Base-by-base conservation (phyloP, 345 rosid species). In the Passiflora organensis region DNA sequence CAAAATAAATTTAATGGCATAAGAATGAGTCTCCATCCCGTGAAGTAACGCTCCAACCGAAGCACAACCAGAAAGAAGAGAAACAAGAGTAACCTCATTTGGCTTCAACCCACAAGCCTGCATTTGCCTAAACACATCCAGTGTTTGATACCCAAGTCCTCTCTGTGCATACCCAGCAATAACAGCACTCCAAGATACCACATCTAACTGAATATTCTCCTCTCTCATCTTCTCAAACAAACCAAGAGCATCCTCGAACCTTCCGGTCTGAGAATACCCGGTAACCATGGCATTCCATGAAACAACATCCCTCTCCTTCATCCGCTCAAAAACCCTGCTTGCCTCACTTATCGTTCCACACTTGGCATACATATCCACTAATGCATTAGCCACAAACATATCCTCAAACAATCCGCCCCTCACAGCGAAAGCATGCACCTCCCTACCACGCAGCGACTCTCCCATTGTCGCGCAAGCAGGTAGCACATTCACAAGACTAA, bases 221-320 rank as follows among this genome's bases (percentile, higher is more conserved):
- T 76, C 74, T 58, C 43, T 72, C 97, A 89, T 89, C 72, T 70
- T 75, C 66, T 84, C 70, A 19, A 82, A 73, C 38, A 86, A 25
- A 24, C 58, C 70, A 48, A 86, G 69, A 58, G 86, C 93, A 51
- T 86, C 83, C 17, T 81, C 80, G 23, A 82, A 84, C 60, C 70
- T 70, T 23, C 93, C 97, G 34, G 58, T 62, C 71, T 80, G 93
- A 22, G 97, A 84, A 70, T 76, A 89, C 54, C 90, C 95, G 28
- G 88, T 77, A 43, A 86, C 94, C 95, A 86, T 80, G 17, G 83
- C 65, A 62, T 89, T 89, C 97, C 97, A 89, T 19, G 97, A 82
- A 58, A 89, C 87, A 16, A 86, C 83, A 73, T 90, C 95, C 58
- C 80, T 90, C 15, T 70, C 52, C 20, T 63, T 45, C 82, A 84